Evolutionary conservation across 768 basidiomycete genomes (phyloP), one percentile per base, ranked within the genome.

Genomic region (Hirschioporus abietinus): DNA sequence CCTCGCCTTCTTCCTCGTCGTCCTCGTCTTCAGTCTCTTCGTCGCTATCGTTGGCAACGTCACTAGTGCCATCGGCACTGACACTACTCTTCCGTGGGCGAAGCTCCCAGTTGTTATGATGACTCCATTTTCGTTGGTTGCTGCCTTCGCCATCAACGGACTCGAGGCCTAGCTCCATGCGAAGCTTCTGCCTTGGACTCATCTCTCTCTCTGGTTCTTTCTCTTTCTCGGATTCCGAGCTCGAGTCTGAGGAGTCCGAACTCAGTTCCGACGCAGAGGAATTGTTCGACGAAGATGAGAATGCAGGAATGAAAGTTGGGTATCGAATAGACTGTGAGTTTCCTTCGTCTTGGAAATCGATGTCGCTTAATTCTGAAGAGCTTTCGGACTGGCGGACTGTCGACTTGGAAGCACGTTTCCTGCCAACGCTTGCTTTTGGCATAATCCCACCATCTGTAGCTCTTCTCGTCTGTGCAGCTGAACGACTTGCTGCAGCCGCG

Each of bases 291-390:
- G 82, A 82, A 8, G 85, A 83, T 1, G 78, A 86, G 34, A 87
- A 86, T 24, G 89, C 89, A 30, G 87, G 84, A 27, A 91, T 79
- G 73, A 91, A 90, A 25, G 88, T 90, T 15, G 89, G 89, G 74
- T 88, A 87, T 25, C 64, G 66, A 34, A 62, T 64, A 7, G 68
- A 65, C 35, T 63, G 65, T 20, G 63, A 58, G 61, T 63, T 65
- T 30, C 30, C 42, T 63, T 70, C 63, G 7, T 42, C 63, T 58
- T 71, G 66, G 24, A 58, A 63, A 20, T 64, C 63, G 63, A 35
- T 17, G 18, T 64, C 63, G 63, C 26, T 35, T 64, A 52, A 17
- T 52, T 34, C 63, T 24, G 63, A 64, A 57, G 63, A 27, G 63
- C 35, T 25, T 25, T 64, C 36, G 17, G 17, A 67, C 69, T 66